These are phyloP conservation scores for Phyllosticta citribraziliensis DNA, from an alignment of 2,329 filamentous ascomycete genomes.

Conservation along the genomic window DNA sequence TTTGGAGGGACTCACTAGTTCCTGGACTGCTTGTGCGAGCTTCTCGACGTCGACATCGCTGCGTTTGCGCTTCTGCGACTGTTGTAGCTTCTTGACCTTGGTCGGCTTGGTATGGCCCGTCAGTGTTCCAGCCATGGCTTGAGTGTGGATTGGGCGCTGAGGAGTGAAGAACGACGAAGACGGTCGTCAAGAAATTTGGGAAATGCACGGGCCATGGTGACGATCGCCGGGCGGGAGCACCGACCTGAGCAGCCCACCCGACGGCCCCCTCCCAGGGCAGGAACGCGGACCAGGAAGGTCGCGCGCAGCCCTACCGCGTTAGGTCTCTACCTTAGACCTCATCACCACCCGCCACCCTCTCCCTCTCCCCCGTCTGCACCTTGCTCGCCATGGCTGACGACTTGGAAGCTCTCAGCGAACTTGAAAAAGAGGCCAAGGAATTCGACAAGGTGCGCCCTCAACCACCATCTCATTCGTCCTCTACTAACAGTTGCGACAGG, in stretches of 20 bases:
- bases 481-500: constrained; percentile 40
- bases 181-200: constrained; percentile 8
- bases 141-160: background rate
- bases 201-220: background rate
- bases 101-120: constrained; percentile 38
- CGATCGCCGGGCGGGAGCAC: background rate
- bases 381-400: constrained; percentile 45
- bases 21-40: constrained; percentile 34
- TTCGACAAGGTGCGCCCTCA: constrained; percentile 62
- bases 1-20: constrained; percentile 25
- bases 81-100: constrained; percentile 48
- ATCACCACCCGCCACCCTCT: background rate
- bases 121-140: constrained; percentile 17
- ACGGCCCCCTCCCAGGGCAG: too few species aligned
- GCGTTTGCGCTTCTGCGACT: constrained; percentile 44
- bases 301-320: background rate
- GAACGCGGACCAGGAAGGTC: background rate
- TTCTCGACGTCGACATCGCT: constrained; percentile 40
- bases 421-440: constrained; percentile 79
- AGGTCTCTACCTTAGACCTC: background rate
- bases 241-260: too few species aligned
- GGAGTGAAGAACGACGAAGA: background rate
- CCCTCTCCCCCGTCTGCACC: background rate
- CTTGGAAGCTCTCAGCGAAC: constrained; percentile 51
- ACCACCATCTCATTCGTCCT: background rate